Evolutionary conservation across 306 rosid species (phyloP).

Genomic region (Vachellia pachyceras): DNA sequence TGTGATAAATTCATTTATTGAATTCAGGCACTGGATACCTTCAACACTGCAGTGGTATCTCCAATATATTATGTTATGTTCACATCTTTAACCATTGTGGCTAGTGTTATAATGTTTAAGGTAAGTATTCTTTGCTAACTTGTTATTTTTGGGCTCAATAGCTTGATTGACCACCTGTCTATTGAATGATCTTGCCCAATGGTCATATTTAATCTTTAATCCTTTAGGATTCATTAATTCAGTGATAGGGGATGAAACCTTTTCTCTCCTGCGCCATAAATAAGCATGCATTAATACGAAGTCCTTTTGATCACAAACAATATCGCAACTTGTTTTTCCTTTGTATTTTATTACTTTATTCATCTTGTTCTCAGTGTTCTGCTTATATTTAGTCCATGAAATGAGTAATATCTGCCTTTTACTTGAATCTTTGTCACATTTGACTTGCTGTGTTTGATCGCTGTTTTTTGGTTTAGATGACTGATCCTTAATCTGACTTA

Average conservation of each 20-base stretch:
- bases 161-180: slow-evolving; percentile 20
- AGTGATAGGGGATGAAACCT: no score
- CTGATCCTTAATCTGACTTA: slow-evolving; percentile 26
- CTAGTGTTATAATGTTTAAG: slow-evolving; percentile 93
- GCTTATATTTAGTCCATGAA: not conserved
- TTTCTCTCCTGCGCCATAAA: no score
- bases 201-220: slow-evolving; percentile 5
- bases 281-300: no score
- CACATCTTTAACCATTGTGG: slow-evolving; percentile 81
- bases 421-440: not conserved
- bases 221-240: no score
- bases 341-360: no score
- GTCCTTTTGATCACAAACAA: no score
- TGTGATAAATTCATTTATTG: slow-evolving; percentile 33
- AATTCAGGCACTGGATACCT: slow-evolving; percentile 86
- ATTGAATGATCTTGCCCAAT: slow-evolving; percentile 15
- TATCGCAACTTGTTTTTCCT: no score
- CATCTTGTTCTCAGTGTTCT: no score
- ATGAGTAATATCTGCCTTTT: not conserved
- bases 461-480: slow-evolving; percentile 26
- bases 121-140: slow-evolving; percentile 40
- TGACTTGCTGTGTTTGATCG: slow-evolving; percentile 11
- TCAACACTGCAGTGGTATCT: slow-evolving; percentile 88
- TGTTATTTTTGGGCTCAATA: not conserved
- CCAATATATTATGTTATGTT: slow-evolving; percentile 93